phyloP scores from a whole-genome alignment of 257 asterid species.

The Mentha longifolia region DNA sequence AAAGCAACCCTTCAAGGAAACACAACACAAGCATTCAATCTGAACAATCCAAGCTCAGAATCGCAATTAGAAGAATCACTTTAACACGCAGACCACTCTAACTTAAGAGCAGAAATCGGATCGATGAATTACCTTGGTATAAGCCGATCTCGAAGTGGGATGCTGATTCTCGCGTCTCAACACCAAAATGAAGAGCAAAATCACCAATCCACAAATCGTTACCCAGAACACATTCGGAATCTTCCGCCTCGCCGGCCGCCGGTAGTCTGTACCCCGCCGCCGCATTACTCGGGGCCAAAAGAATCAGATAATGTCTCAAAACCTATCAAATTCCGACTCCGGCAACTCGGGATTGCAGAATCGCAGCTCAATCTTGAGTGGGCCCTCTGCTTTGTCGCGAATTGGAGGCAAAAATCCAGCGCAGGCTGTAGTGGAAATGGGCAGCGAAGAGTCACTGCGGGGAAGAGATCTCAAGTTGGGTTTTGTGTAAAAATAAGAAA shows the following conservation, averaged over 20 bases:
- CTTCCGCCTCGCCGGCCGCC: slow-evolving; percentile 82
- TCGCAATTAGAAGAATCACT: not conserved
- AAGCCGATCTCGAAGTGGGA: slow-evolving; percentile 64
- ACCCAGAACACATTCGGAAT: slow-evolving; percentile 66
- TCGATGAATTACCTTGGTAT: slow-evolving; percentile 57
- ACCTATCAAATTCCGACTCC: slow-evolving; percentile 8
- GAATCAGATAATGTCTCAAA: not conserved
- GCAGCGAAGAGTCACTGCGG: slow-evolving; percentile 16
- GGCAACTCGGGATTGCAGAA: slow-evolving; percentile 18
- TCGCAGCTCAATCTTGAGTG: slow-evolving; percentile 24
- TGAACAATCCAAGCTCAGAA: slow-evolving; percentile 14
- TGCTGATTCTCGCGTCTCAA: slow-evolving; percentile 62
- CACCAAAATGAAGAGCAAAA: slow-evolving; percentile 64
- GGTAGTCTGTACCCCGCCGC: slow-evolving; percentile 77
- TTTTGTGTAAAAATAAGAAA: not conserved
- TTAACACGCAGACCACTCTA: not conserved
- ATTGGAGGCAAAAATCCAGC: not conserved
- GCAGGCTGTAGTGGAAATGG: slow-evolving; percentile 27
- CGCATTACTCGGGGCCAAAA: slow-evolving; percentile 49
- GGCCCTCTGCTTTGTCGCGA: not conserved
- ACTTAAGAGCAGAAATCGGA: slow-evolving; percentile 24
- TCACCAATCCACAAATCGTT: slow-evolving; percentile 59
- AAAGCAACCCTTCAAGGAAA: not conserved
- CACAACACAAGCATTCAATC: slow-evolving; percentile 2
- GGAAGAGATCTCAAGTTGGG: slow-evolving; percentile 35